Percentiles rank a stretch among this genome's conserved stretches.
Evolutionary conservation across 179 eudicot genomes (phyloP).

Genomic region (Actinidia polygama): DNA sequence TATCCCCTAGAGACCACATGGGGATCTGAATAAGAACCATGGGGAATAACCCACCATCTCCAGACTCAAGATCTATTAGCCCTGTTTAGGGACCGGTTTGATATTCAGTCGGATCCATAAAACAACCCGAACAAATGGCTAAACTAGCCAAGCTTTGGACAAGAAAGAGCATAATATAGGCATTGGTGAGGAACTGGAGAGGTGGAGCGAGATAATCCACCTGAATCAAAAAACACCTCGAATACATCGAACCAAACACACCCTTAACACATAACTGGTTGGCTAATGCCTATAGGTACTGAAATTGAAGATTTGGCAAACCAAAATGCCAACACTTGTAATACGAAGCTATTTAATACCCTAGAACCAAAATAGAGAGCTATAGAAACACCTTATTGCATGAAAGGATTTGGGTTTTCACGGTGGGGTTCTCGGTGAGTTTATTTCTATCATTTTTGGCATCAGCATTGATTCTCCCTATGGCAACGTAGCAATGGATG

Average conservation of each 20-base stretch:
- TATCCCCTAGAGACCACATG: too few species aligned
- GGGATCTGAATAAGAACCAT: slow-evolving; percentile 99
- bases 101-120: slow-evolving; percentile 77
- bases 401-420: slow-evolving; percentile 41
- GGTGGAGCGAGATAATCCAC: slow-evolving; percentile 83
- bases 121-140: slow-evolving; percentile 78
- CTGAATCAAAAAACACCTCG: slow-evolving; percentile 67
- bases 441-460: slow-evolving; percentile 5
- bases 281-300: slow-evolving; percentile 32
- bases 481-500: slow-evolving; percentile 70
- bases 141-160: slow-evolving; percentile 86
- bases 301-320: slow-evolving; percentile 43
- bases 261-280: slow-evolving; percentile 40
- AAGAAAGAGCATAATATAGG: slow-evolving; percentile 69
- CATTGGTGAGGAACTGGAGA: slow-evolving; percentile 75
- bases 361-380: slow-evolving; percentile 48
- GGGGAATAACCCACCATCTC: slow-evolving; percentile 72
- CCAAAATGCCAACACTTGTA: slow-evolving; percentile 70
- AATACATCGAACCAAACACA: slow-evolving; percentile 57
- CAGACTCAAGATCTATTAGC: slow-evolving; percentile 65
- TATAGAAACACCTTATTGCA: slow-evolving; percentile 50
- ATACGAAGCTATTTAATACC: slow-evolving; percentile 67
- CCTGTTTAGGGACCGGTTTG: slow-evolving; percentile 59
- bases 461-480: slow-evolving; percentile 61
- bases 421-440: slow-evolving; percentile 24